These are phyloP conservation scores for Fusarium brevicatenulatum DNA, from an alignment of 2,329 filamentous ascomycete species.

Conservation along the genomic window DNA sequence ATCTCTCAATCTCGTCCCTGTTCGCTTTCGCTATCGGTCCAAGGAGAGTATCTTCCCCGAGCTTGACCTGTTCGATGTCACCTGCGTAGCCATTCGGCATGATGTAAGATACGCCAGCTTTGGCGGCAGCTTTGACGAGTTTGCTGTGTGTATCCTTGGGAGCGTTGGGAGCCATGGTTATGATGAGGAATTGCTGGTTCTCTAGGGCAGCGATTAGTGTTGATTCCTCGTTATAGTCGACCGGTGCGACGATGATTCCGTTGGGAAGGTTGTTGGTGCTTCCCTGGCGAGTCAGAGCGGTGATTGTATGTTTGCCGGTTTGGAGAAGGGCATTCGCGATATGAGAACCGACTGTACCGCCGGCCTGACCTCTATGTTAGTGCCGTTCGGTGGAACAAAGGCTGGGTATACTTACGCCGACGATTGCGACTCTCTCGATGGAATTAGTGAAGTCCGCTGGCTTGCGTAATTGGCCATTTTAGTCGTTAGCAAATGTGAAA, in stretches of 20 bases:
- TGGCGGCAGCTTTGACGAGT: constrained; percentile 60
- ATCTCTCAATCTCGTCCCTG: constrained; percentile 52
- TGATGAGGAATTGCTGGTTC: constrained; percentile 65
- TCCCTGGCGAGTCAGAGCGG: constrained; percentile 60
- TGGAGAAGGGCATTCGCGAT: constrained; percentile 57
- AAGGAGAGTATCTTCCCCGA: constrained; percentile 45
- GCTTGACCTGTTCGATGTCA: constrained; percentile 45
- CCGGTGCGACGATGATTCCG: constrained; percentile 52
- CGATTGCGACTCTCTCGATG: constrained; percentile 54
- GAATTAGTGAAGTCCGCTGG: constrained; percentile 45
- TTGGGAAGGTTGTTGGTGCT: constrained; percentile 55
- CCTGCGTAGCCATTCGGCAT: constrained; percentile 60
- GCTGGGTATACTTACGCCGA: constrained; percentile 51
- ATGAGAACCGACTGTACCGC: constrained; percentile 29
- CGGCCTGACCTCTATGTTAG: neutral
- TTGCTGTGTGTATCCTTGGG: constrained; percentile 55
- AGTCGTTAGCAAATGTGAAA: accelerated
- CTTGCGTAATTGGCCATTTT: constrained; percentile 39
- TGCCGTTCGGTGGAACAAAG: accelerated
- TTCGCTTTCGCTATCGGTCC: constrained; percentile 35
- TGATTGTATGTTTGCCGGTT: constrained; percentile 62
- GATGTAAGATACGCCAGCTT: constrained; percentile 61
- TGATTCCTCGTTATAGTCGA: constrained; percentile 57
- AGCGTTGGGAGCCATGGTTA: constrained; percentile 56
- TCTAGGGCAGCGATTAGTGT: constrained; percentile 60